Evolutionary conservation across 495 filamentous ascomycete genomes (phyloP).

Genomic region (Aspergillus mulundensis): DNA sequence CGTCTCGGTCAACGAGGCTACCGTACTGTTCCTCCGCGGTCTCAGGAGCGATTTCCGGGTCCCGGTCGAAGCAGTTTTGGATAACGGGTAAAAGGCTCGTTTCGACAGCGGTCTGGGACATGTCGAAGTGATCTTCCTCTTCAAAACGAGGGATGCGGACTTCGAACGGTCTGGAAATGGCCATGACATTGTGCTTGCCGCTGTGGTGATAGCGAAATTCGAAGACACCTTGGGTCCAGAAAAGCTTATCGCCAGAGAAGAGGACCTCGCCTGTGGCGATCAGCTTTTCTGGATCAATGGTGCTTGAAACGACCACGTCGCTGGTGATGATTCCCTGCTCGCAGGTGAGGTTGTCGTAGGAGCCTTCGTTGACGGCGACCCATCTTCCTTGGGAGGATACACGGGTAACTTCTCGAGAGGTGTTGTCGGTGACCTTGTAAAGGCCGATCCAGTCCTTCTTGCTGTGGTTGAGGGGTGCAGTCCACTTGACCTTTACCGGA

Average conservation of each 20-base stretch:
- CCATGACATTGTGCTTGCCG: conserved; percentile 92
- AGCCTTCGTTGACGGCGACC: conserved; percentile 72
- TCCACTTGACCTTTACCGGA: conserved; percentile 89
- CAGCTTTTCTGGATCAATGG: conserved; percentile 33
- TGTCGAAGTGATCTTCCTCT: conserved; percentile 47
- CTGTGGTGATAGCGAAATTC: conserved; percentile 97
- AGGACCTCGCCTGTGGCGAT: conserved; percentile 69
- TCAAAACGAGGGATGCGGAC: conserved; percentile 77
- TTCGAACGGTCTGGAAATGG: conserved; percentile 90
- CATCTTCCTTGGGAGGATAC: conserved; percentile 86
- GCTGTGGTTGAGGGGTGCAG: conserved; percentile 83
- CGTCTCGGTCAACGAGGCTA: conserved; percentile 72
- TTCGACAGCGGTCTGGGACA: conserved; percentile 61
- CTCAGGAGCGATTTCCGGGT: conserved; percentile 85
- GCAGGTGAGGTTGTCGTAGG: conserved; percentile 70
- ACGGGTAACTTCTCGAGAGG: conserved; percentile 74
- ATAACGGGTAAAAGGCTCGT: conserved; percentile 74
- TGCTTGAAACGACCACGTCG: conserved; percentile 49
- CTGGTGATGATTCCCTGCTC: conserved; percentile 75
- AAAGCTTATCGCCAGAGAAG: conserved; percentile 90
- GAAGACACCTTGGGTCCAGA: conserved; percentile 93
- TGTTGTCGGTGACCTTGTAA: conserved; percentile 91
- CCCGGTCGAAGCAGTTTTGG: conserved; percentile 85
- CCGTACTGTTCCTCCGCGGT: conserved; percentile 80
- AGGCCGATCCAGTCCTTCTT: conserved; percentile 94